A percentile compares a stretch with the other conserved stretches of the same genome.
Conservation (phyloP, 305 asterid species). For the Salvia sclarea region DNA sequence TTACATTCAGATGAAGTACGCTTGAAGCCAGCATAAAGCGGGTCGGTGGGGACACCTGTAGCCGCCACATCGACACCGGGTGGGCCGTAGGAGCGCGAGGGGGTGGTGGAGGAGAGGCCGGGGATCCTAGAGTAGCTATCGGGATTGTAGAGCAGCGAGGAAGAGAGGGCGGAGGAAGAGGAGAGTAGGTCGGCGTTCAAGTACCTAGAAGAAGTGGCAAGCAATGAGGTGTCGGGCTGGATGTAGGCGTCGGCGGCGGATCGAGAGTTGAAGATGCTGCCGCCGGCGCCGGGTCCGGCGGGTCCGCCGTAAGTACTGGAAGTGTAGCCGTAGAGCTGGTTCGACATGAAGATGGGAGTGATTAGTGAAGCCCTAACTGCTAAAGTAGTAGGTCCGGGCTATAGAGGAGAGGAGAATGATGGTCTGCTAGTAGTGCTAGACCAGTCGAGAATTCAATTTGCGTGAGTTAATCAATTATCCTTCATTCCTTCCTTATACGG, state of each 20-base stretch:
- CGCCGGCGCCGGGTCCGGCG: constrained; percentile 33
- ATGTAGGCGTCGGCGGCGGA: constrained; percentile 50
- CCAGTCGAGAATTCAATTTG: not conserved
- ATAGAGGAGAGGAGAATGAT: not conserved
- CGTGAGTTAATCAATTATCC: not conserved
- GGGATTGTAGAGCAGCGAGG: constrained; percentile 51
- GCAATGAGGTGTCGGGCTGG: constrained; percentile 48
- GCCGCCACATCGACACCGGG: constrained; percentile 67
- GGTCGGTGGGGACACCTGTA: constrained; percentile 38
- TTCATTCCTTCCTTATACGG: not conserved
- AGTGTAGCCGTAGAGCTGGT: constrained; percentile 59
- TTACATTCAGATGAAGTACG: constrained; percentile 69
- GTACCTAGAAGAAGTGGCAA: constrained; percentile 56
- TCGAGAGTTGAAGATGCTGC: constrained; percentile 45
- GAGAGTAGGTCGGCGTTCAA: constrained; percentile 45
- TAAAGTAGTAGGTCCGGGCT: constrained; percentile 23
- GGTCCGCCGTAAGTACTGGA: constrained; percentile 47
- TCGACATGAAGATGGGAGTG: constrained; percentile 46
- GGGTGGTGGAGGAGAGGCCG: constrained; percentile 40
- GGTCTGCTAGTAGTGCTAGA: not conserved
- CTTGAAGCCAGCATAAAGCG: constrained; percentile 58
- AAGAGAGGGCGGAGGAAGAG: constrained; percentile 44
- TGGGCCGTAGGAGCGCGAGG: constrained; percentile 49
- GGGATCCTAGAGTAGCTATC: constrained; percentile 56
- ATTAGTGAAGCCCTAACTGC: constrained; percentile 34